Conservation (phyloP, 2,329 filamentous ascomycete species). For the Fusarium kyushuense region DNA sequence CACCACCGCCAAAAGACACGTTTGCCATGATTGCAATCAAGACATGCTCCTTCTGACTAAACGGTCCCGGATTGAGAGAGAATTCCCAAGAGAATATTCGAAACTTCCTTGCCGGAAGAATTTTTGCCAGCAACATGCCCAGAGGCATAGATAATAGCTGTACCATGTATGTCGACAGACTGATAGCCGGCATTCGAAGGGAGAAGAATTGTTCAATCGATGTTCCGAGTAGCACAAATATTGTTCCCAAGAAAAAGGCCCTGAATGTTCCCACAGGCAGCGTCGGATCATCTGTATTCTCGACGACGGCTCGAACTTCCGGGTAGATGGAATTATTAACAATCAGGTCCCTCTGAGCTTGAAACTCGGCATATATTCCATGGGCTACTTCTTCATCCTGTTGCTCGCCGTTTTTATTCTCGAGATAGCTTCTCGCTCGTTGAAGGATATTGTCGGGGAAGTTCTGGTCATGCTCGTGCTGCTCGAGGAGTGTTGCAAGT, state of each 20-base stretch:
- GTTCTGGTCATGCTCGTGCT: slow-evolving; percentile 61
- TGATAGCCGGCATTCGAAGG: slow-evolving; percentile 57
- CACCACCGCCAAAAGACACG: slow-evolving; percentile 53
- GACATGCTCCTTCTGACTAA: slow-evolving; percentile 67
- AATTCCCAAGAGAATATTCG: slow-evolving; percentile 40
- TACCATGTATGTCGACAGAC: slow-evolving; percentile 55
- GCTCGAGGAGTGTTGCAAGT: slow-evolving; percentile 49
- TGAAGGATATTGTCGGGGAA: slow-evolving; percentile 58
- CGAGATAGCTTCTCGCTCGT: slow-evolving; percentile 57
- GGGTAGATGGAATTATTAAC: slow-evolving; percentile 55
- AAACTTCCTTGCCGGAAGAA: slow-evolving; percentile 25
- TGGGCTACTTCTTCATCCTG: slow-evolving; percentile 34
- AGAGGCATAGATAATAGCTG: slow-evolving; percentile 57
- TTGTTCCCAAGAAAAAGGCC: slow-evolving; percentile 54
- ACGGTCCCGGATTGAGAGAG: slow-evolving; percentile 61
- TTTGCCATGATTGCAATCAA: slow-evolving; percentile 69
- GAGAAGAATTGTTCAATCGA: slow-evolving; percentile 55
- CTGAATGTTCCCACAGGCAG: slow-evolving; percentile 58
- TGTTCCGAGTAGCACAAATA: slow-evolving; percentile 49
- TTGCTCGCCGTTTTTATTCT: slow-evolving; percentile 14
- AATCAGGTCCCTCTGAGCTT: slow-evolving; percentile 44
- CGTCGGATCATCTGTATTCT: slow-evolving; percentile 56
- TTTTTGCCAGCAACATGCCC: slow-evolving; percentile 51
- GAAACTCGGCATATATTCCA: slow-evolving; percentile 39
- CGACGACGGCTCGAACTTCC: slow-evolving; percentile 60